Base-by-base conservation (phyloP, 1,139 yeast genomes). In the Hansenula lynferdii region DNA sequence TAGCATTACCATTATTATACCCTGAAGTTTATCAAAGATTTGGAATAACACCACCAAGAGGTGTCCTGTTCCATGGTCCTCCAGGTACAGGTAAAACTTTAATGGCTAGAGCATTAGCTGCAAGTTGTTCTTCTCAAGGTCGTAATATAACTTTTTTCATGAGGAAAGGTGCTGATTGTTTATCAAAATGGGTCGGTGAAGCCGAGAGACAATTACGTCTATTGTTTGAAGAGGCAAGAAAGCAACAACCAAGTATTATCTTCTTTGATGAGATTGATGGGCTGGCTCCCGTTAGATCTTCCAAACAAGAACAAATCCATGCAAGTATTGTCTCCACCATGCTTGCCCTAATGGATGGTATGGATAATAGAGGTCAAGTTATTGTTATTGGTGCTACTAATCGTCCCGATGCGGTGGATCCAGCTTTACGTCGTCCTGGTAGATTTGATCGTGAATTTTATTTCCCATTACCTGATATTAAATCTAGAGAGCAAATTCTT, bases 1-100 rank as follows among this genome's bases (percentile, higher is more conserved):
- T 94, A 10, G 89, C 95, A 0, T 66, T 94, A 42, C 99, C 99
- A 0, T 66, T 94, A 45, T 64, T 90, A 41, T 94, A 94, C 51
- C 98, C 99, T 1, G 98, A 94, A 58, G 74, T 94, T 16, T 94
- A 90, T 56, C 87, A 87, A 51, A 80, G 82, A 55, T 94, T 94
- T 57, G 82, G 80, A 39, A 89, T 92, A 26, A 87, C 96, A 0
- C 98, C 99, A 3, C 99, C 99, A 14, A 71, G 98, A 49, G 99
- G 99, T 46, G 99, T 94, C 1, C 64, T 94, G 40, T 94, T 94
- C 65, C 98, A 94, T 62, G 99, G 99, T 30, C 99, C 98, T 5
- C 99, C 99, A 1, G 99, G 99, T 49, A 94, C 98, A 0, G 99
- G 99, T 70, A 94, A 94, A 58, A 94, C 99, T 0, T 71, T 94